These are phyloP conservation scores for Corrigiola litoralis DNA, from an alignment of 179 eudicot genomes.

Conservation along the genomic window DNA sequence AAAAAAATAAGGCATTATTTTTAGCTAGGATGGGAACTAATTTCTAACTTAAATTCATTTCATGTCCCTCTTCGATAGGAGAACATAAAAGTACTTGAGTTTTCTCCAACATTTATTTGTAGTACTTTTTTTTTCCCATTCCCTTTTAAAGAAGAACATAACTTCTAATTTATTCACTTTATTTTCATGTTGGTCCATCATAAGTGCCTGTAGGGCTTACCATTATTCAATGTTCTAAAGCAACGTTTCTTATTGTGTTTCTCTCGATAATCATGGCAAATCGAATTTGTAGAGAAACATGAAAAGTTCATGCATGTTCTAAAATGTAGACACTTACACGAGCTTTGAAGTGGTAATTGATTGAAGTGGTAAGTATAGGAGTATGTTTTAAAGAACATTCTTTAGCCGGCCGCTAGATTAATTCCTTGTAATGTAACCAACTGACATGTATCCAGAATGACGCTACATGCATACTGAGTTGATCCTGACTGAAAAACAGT, in stretches of 20 bases:
- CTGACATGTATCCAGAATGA: constrained; percentile 7
- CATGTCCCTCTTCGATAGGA: constrained; percentile 5
- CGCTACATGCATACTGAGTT: neutral
- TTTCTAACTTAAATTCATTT: neutral
- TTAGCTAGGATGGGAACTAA: constrained; percentile 4
- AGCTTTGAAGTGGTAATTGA: constrained; percentile 9
- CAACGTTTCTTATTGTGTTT: neutral
- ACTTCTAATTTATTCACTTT: neutral
- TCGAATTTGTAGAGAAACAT: constrained; percentile 4
- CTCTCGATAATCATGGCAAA: neutral
- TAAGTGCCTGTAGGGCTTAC: neutral
- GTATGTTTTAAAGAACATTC: too few species aligned
- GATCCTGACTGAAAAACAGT: neutral
- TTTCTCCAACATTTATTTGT: constrained; percentile 15
- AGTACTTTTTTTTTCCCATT: constrained; percentile 2
- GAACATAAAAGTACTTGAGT: neutral
- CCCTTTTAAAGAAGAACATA: neutral
- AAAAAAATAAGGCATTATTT: neutral
- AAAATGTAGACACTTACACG: neutral
- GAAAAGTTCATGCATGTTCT: constrained; percentile 15
- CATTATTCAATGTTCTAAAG: neutral
- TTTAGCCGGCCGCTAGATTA: constrained; percentile 10
- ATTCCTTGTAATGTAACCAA: constrained; percentile 7
- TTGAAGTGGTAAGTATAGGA: too few species aligned
- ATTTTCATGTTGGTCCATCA: constrained; percentile 7